These are phyloP conservation scores for Neurospora intermedia DNA, from an alignment of 495 filamentous ascomycete species.

Conservation along the genomic window DNA sequence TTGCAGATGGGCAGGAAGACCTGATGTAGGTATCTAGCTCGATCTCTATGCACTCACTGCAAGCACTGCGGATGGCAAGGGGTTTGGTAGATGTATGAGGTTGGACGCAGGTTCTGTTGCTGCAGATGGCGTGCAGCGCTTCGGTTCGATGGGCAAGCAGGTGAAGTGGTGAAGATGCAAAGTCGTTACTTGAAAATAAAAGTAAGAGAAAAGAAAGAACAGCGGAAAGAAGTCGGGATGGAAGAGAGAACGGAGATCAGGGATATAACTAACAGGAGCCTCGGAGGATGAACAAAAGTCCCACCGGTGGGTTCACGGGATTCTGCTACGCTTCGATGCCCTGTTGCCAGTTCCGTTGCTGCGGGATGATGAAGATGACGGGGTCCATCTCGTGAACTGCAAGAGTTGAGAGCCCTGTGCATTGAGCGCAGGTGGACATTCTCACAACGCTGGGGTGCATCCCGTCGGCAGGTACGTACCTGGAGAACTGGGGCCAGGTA, in stretches of 20 bases:
- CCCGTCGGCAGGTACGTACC: neutral
- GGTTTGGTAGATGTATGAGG: neutral
- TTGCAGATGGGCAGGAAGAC: neutral
- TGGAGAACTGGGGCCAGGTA: neutral
- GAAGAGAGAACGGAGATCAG: neutral
- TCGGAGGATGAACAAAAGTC: neutral
- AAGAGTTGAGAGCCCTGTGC: neutral
- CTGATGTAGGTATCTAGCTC: neutral
- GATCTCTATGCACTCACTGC: neutral
- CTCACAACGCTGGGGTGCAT: neutral
- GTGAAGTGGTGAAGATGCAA: neutral
- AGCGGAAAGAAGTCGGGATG: neutral
- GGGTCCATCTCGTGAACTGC: neutral
- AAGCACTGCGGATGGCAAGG: neutral
- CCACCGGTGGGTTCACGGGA: neutral
- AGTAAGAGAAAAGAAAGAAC: neutral
- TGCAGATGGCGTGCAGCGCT: neutral
- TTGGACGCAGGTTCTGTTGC: neutral
- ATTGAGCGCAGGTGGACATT: neutral
- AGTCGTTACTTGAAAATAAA: neutral
- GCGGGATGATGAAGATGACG: neutral
- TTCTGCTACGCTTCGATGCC: neutral
- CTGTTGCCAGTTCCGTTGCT: neutral
- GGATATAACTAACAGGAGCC: neutral
- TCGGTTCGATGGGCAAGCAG: neutral